Base-by-base conservation (phyloP, 768 basidiomycete genomes). In the Megacollybia marginata region DNA sequence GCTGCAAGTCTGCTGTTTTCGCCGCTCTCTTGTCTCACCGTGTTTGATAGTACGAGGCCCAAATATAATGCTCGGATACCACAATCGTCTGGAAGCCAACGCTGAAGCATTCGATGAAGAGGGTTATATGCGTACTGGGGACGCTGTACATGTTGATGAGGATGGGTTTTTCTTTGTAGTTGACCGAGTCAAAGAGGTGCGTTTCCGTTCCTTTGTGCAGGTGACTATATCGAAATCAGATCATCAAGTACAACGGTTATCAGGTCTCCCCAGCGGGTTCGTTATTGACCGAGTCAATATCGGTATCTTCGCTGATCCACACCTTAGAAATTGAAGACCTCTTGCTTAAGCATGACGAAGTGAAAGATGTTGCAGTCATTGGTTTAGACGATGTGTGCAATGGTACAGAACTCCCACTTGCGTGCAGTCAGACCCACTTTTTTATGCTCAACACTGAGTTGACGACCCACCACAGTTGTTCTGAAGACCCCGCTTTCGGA, bases 121-220 rank as follows among this genome's bases (percentile, higher is more conserved):
- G 15, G 51, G 51, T 15, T 48, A 20, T 43, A 18, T 48, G 34
- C 47, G 33, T 31, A 47, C 46, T 28, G 46, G 46, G 16, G 46
- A 47, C 18, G 33, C 33, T 12, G 47, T 48, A 8, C 11, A 15
- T 8, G 31, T 48, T 8, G 18, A 42, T 13, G 31, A 42, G 16
- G 47, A 48, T 8, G 47, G 50, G 33, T 49, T 15, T 23, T 7
- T 51, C 31, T 48, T 31, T 28, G 23, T 50, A 40, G 51, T 23
- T 32, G 50, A 52, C 43, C 50, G 48, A 33, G 31, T 52, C 33
- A 38, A 52, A 49, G n/a, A n/a, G n/a, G n/a, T n/a, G n/a, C n/a
- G n/a, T n/a, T n/a, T n/a, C n/a, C n/a, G n/a, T n/a, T n/a, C n/a
- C n/a, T n/a, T n/a, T n/a, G n/a, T n/a, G n/a, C n/a, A n/a, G n/a